A percentile compares a stretch with the other conserved stretches of the same genome.
phyloP scores from a whole-genome alignment of 306 rosid species.

The Prunus davidiana region DNA sequence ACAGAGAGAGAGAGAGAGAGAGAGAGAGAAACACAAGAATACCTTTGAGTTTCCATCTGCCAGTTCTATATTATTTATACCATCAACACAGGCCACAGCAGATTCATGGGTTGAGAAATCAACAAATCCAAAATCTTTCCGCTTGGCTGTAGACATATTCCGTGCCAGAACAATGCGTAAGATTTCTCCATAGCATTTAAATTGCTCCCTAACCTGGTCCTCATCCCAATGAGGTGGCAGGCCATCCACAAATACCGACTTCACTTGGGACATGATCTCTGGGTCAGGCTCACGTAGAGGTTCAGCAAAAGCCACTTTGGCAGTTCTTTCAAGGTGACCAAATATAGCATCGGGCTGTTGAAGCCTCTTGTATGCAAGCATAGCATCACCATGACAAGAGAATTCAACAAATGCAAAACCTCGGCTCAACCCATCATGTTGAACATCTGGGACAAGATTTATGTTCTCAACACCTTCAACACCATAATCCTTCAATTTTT shows the following conservation, averaged over 20 bases:
- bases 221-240: conserved; percentile 79
- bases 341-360: conserved; percentile 78
- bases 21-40: conserved; percentile 7
- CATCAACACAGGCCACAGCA: conserved; percentile 63
- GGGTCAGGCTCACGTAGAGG: conserved; percentile 68
- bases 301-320: conserved; percentile 87
- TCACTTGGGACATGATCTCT: conserved; percentile 76
- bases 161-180: conserved; percentile 55
- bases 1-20: background rate
- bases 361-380: conserved; percentile 84
- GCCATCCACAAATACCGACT: conserved; percentile 74
- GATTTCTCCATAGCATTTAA: conserved; percentile 66
- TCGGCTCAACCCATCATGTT: conserved; percentile 61
- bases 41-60: conserved; percentile 66
- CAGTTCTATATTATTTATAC: conserved; percentile 51
- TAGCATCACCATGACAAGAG: conserved; percentile 69
- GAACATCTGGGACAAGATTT: conserved; percentile 65
- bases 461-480: conserved; percentile 70
- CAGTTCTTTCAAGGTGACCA: conserved; percentile 82
- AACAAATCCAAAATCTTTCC: conserved; percentile 86
- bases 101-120: conserved; percentile 81
- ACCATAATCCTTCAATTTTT: conserved; percentile 70
- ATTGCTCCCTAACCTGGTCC: conserved; percentile 43
- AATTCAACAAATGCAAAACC: conserved; percentile 85
- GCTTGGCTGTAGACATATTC: conserved; percentile 68